These are phyloP conservation scores for Venturia asperata DNA, from an alignment of 2,329 filamentous ascomycete genomes.

Conservation along the genomic window DNA sequence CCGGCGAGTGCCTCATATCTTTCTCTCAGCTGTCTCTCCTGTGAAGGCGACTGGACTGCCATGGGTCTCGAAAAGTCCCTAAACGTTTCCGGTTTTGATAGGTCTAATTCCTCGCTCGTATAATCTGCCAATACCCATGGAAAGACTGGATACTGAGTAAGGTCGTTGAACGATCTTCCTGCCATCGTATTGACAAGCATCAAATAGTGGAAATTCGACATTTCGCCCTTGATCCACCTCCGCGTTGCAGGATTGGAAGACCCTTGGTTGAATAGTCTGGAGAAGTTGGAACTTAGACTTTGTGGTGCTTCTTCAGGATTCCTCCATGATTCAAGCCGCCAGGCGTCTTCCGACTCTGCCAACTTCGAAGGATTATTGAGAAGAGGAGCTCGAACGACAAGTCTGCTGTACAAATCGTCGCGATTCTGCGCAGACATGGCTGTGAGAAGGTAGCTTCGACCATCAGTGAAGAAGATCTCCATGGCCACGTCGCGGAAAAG, in stretches of 20 bases:
- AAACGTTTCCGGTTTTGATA: conserved; percentile 77
- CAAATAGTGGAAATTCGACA: conserved; percentile 97
- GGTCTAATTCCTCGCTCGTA: conserved; percentile 82
- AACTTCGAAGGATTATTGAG: conserved; percentile 62
- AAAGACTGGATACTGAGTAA: conserved; percentile 97
- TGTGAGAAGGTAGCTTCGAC: conserved; percentile 87
- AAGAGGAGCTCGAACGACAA: conserved; percentile 73
- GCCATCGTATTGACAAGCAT: conserved; percentile 99
- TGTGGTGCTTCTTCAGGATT: conserved; percentile 57
- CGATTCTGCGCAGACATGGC: conserved; percentile 65
- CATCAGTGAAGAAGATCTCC: conserved; percentile 97
- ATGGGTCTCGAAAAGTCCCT: conserved; percentile 92
- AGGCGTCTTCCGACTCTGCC: conserved; percentile 76
- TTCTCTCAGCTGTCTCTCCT: conserved; percentile 73
- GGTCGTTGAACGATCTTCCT: conserved; percentile 91
- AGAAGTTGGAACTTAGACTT: conserved; percentile 78
- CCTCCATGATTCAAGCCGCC: conserved; percentile 81
- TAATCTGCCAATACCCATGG: conserved; percentile 97
- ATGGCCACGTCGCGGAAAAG: conserved; percentile 91
- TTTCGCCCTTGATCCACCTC: conserved; percentile 86
- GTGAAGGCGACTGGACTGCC: conserved; percentile 74
- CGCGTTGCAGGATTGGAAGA: conserved; percentile 78
- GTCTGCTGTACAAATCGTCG: conserved; percentile 72
- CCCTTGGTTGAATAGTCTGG: conserved; percentile 80
- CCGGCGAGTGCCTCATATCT: conserved; percentile 83